Conservation (phyloP, 2,329 filamentous ascomycete species). For the Gnomoniopsis smithogilvyi region DNA sequence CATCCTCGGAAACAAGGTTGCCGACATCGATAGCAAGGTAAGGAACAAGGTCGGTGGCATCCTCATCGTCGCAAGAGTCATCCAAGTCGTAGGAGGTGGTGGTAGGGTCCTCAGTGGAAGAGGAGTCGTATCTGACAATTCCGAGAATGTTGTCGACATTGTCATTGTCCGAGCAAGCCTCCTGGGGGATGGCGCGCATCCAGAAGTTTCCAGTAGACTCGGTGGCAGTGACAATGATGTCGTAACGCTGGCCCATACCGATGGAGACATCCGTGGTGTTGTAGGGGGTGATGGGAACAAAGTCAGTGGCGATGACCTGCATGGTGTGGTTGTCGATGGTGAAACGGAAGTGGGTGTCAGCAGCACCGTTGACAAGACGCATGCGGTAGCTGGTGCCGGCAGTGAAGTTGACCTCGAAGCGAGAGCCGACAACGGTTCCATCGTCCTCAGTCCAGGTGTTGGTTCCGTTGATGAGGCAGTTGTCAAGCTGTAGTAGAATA, state of each 20-base stretch:
- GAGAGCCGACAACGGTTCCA: background rate
- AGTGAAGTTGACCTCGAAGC: background rate
- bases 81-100: conserved; percentile 3
- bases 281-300: conserved; percentile 6
- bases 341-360: conserved; percentile 9
- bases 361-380: conserved; percentile 2
- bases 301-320: background rate
- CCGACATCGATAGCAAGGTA: conserved; percentile 10
- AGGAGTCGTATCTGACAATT: conserved; percentile 4
- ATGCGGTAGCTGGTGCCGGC: background rate
- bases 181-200: conserved; percentile 5
- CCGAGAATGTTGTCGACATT: conserved; percentile 6
- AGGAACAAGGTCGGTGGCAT: conserved; percentile 2
- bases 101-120: conserved; percentile 6
- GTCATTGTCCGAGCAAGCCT: conserved; percentile 8
- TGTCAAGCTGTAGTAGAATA: background rate
- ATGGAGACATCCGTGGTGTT: background rate
- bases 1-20: background rate
- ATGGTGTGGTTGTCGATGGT: conserved; percentile 9
- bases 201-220: conserved; percentile 5
- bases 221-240: conserved; percentile 3
- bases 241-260: conserved; percentile 10
- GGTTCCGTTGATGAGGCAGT: conserved; percentile 15
- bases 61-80: conserved; percentile 12
- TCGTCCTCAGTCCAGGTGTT: conserved; percentile 4